phyloP scores from a whole-genome alignment of 495 filamentous ascomycete genomes.

The Pyrenula aspistea region DNA sequence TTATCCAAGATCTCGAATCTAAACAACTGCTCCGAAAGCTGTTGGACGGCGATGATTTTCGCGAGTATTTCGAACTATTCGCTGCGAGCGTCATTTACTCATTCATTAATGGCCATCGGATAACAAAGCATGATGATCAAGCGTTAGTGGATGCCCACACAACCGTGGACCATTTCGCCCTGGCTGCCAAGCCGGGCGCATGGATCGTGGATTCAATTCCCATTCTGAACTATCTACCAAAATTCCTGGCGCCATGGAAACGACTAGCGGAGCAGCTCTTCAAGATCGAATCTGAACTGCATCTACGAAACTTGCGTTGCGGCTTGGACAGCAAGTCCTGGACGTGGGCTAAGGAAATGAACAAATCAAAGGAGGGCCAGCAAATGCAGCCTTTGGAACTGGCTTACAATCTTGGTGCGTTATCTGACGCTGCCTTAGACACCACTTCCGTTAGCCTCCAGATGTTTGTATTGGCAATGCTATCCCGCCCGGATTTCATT shows the following conservation, averaged over 20 bases:
- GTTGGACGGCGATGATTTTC: constrained; percentile 9
- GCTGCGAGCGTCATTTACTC: constrained; percentile 19
- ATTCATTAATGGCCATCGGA: constrained; percentile 22
- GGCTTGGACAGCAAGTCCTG: no score
- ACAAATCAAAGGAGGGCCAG: constrained; percentile 2
- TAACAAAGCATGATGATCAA: constrained; percentile 13
- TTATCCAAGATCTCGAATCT: not conserved
- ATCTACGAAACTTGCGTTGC: no score
- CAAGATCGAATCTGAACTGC: constrained; percentile 3
- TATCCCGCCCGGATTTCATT: constrained; percentile 24
- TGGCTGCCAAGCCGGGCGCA: constrained; percentile 14
- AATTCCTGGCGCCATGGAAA: constrained; percentile 20
- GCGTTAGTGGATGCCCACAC: constrained; percentile 13
- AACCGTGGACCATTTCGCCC: constrained; percentile 14
- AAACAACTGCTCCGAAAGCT: constrained; percentile 12
- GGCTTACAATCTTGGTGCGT: constrained; percentile 21
- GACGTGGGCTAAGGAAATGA: constrained; percentile 15
- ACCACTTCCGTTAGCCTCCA: constrained; percentile 19
- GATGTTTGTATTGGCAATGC: constrained; percentile 24
- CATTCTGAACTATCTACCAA: constrained; percentile 18
- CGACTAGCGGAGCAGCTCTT: constrained; percentile 10
- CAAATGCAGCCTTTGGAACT: constrained; percentile 14
- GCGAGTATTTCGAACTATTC: constrained; percentile 13
- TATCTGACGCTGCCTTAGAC: constrained; percentile 24
- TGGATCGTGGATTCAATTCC: constrained; percentile 24